These are phyloP conservation scores for Sanghuangporus baumii DNA, from an alignment of 1,284 basidiomycete genomes.

Conservation along the genomic window DNA sequence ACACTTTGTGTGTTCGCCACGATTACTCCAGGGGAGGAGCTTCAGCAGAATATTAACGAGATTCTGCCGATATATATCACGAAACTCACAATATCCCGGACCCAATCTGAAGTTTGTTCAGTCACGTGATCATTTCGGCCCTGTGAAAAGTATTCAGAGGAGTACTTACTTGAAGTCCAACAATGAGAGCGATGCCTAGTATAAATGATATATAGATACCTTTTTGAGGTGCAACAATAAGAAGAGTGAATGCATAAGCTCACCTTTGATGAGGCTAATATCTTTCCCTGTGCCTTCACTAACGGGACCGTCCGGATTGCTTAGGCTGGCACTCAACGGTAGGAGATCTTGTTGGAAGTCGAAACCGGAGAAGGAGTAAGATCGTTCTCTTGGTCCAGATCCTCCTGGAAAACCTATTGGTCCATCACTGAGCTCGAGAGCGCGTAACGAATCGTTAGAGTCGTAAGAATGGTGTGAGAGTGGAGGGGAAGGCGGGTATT, in stretches of 20 bases:
- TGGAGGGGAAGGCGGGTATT: constrained; percentile 35
- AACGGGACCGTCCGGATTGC: constrained; percentile 49
- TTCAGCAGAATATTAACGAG: constrained; percentile 24
- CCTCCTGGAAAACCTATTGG: constrained; percentile 35
- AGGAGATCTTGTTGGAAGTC: constrained; percentile 74
- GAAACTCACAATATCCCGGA: constrained; percentile 82
- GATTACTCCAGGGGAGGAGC: constrained; percentile 88
- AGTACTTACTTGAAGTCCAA: constrained; percentile 64
- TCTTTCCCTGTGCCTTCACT: constrained; percentile 57
- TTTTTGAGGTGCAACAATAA: constrained; percentile 8
- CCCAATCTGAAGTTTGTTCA: constrained; percentile 55
- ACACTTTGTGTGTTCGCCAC: constrained; percentile 82
- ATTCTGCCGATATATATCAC: background rate
- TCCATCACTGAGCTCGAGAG: constrained; percentile 69
- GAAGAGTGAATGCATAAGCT: constrained; percentile 21
- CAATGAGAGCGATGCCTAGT: constrained; percentile 76
- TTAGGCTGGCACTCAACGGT: constrained; percentile 70
- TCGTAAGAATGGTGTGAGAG: constrained; percentile 50
- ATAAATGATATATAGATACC: constrained; percentile 2
- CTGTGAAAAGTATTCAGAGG: constrained; percentile 7
- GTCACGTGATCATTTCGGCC: constrained; percentile 4
- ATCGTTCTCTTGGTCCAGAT: constrained; percentile 36
- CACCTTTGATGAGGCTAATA: constrained; percentile 75
- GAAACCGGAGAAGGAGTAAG: constrained; percentile 72
- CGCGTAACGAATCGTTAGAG: constrained; percentile 70